phyloP scores from a whole-genome alignment of 1,284 basidiomycete species.

The Cryptococcus sp. region DNA sequence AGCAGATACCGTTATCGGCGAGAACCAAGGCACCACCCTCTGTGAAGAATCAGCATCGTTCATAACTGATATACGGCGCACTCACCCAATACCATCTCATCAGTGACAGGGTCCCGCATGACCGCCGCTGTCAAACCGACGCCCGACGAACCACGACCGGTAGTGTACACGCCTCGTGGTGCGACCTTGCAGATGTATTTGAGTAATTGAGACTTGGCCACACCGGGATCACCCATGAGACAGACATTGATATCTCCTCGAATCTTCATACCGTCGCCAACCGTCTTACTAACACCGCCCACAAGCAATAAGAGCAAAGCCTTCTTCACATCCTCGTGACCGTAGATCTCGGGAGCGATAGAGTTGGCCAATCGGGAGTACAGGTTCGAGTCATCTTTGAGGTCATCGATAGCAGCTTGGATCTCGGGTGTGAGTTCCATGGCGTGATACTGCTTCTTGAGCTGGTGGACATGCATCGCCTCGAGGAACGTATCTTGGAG shows the following conservation, averaged over 20 bases:
- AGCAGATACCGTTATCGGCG: conserved; percentile 99
- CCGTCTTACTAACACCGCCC: conserved; percentile 91
- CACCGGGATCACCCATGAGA: conserved; percentile 99
- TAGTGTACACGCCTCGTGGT: conserved; percentile 96
- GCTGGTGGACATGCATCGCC: conserved; percentile 83
- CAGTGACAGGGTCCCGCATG: conserved; percentile 98
- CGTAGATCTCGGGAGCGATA: conserved; percentile 98
- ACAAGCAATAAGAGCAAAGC: conserved; percentile 91
- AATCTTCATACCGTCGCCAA: conserved; percentile 98
- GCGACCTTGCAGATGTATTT: conserved; percentile 99
- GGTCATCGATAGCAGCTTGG: conserved; percentile 66
- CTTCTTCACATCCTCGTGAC: conserved; percentile 97
- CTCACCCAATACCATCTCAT: conserved; percentile 97
- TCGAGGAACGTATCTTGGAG: conserved; percentile 98
- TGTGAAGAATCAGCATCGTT: conserved; percentile 47
- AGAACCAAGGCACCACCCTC: conserved; percentile 98
- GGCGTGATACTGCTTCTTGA: conserved; percentile 96
- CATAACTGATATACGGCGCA: conserved; percentile 14
- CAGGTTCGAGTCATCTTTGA: conserved; percentile 74
- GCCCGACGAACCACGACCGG: conserved; percentile 95
- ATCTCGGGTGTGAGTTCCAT: conserved; percentile 92
- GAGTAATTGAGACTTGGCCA: conserved; percentile 95
- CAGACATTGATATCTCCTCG: conserved; percentile 97
- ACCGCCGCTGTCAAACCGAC: conserved; percentile 98
- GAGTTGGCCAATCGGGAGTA: conserved; percentile 65